These are phyloP conservation scores for Linderniella brevidens DNA, from an alignment of 257 asterid genomes.

Conservation along the genomic window DNA sequence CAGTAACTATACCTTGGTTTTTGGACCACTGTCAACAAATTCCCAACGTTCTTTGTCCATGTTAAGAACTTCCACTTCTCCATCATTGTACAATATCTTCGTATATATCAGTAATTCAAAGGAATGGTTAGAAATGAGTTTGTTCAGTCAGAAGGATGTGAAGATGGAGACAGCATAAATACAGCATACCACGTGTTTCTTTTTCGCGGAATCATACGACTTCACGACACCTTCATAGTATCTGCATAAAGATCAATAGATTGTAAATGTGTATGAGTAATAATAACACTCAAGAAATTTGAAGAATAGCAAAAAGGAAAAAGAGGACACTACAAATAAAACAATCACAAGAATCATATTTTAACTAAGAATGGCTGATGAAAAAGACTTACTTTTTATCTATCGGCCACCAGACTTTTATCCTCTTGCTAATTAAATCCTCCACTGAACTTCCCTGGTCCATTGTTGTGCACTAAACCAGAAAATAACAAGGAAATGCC, in stretches of 20 bases:
- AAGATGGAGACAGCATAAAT: conserved; percentile 2
- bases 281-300: neutral
- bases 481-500: too few species aligned
- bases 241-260: conserved; percentile 18
- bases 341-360: too few species aligned
- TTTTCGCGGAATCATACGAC: conserved; percentile 71
- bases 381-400: too few species aligned
- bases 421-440: too few species aligned
- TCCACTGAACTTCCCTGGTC: too few species aligned
- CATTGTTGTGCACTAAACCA: too few species aligned
- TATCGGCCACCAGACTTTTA: too few species aligned
- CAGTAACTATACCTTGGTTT: conserved; percentile 22
- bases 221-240: conserved; percentile 77
- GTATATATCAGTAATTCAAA: neutral
- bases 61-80: conserved; percentile 40
- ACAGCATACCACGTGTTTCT: conserved; percentile 77
- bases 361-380: too few species aligned
- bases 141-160: neutral
- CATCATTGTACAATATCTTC: conserved; percentile 37
- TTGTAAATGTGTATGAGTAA: neutral
- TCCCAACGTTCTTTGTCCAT: conserved; percentile 36
- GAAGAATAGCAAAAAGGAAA: too few species aligned
- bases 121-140: neutral
- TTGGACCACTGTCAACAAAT: conserved; percentile 15
- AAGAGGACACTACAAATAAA: too few species aligned